Percentiles rank a stretch among this genome's conserved stretches.
These are phyloP conservation scores for Aureobasidium leucospermi DNA, from an alignment of 2,329 filamentous ascomycete species.

Conservation along the genomic window DNA sequence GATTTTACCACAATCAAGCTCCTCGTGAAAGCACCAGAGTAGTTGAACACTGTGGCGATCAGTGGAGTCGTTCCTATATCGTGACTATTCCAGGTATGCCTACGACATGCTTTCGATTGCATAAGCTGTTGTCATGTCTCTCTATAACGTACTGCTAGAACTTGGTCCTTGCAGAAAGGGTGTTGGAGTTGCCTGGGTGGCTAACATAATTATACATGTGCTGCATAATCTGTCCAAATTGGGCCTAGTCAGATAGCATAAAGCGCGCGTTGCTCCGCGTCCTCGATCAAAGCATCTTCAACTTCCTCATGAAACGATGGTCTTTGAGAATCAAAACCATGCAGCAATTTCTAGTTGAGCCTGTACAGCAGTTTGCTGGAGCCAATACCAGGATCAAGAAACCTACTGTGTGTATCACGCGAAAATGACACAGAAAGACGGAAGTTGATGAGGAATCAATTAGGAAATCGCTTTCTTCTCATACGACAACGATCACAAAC, in stretches of 20 bases:
- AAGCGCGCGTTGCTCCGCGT: neutral
- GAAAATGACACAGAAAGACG: neutral
- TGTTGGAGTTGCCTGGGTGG: no score
- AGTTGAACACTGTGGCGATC: no score
- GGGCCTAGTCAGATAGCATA: neutral
- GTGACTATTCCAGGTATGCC: no score
- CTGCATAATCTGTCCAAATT: no score
- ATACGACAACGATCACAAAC: constrained; percentile 76
- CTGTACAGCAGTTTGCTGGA: constrained; percentile 1
- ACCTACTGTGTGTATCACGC: neutral
- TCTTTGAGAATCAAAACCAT: neutral
- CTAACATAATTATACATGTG: no score
- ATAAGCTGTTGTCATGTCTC: no score
- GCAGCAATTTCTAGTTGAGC: constrained; percentile 3
- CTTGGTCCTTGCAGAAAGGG: no score
- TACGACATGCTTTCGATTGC: no score
- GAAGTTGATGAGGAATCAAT: neutral
- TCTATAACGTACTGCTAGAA: no score
- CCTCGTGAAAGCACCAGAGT: no score
- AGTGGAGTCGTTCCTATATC: no score
- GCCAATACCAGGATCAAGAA: constrained; percentile 11
- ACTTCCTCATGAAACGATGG: neutral
- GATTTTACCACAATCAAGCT: no score
- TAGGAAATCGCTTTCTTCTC: constrained; percentile 84
- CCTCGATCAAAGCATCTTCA: neutral